Conservation (phyloP, 2,329 filamentous ascomycete species). For the Chaetomium globosum region DNA sequence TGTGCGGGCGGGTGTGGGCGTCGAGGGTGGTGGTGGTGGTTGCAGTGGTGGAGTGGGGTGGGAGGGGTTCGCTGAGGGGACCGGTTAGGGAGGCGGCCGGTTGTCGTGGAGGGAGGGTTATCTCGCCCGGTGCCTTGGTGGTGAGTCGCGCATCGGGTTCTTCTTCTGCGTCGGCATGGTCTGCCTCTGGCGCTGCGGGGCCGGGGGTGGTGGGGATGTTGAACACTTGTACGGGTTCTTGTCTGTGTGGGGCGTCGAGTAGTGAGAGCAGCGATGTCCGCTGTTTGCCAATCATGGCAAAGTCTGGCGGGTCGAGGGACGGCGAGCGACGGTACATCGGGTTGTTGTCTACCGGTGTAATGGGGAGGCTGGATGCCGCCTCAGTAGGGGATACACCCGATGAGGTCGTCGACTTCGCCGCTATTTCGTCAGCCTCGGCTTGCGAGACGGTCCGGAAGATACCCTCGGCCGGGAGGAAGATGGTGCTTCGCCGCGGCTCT, state of each 20-base stretch:
- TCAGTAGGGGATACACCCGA: conserved; percentile 19
- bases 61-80: conserved; percentile 26
- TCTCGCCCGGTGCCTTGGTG: not conserved
- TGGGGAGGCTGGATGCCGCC: conserved; percentile 37
- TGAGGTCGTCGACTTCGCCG: conserved; percentile 34
- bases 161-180: conserved; percentile 23
- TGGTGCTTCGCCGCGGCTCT: conserved; percentile 53
- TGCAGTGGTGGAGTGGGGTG: conserved; percentile 18
- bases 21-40: conserved; percentile 8
- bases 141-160: conserved; percentile 4
- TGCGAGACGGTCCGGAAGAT: conserved; percentile 64
- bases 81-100: conserved; percentile 13
- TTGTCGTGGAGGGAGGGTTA: conserved; percentile 14
- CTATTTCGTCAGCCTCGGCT: conserved; percentile 52
- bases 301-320: conserved; percentile 64
- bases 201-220: conserved; percentile 50
- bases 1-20: conserved; percentile 45
- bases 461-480: conserved; percentile 65
- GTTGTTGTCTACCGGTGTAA: conserved; percentile 42
- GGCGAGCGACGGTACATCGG: conserved; percentile 60
- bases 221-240: conserved; percentile 42
- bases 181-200: conserved; percentile 31
- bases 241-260: conserved; percentile 57
- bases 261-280: conserved; percentile 64
- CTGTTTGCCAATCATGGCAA: conserved; percentile 56